Evolutionary conservation across 2,329 filamentous ascomycete genomes (phyloP), one percentile per base, ranked within the genome.

Genomic region (Dactylellina drechsleri): DNA sequence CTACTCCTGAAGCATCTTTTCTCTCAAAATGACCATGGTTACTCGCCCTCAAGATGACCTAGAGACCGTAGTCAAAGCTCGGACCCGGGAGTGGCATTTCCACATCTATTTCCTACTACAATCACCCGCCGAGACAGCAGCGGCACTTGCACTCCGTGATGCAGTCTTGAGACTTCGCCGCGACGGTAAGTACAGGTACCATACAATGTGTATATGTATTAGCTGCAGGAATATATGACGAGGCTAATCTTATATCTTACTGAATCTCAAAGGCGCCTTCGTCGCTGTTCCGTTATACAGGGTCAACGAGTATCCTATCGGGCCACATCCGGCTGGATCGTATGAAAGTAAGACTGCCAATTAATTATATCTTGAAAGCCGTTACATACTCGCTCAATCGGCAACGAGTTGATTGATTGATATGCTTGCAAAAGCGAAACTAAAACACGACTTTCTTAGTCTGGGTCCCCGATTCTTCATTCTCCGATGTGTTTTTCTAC

Each of bases 401-500:
- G 6, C 6, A 10, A 7, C 31, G 2, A 36, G 10, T 36, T 36
- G 31, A 10, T 36, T 10, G 31, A 36, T 36, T 36, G 5, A 36
- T 10, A 36, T 8, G 6, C 6, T 10, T 7, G 31, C 6, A 36
- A 13, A 18, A 23, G 23, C 23, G 36, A 58, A 18, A 13, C 47
- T 59, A 16, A 36, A 16, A 60, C 18, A 62, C 4, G 36, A 13
- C 5, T 52, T 59, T 16, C 18, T 49, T 53, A 67, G 64, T 31
- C 18, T 82, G 81, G 81, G 81, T 81, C 6, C 81, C 81, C 0
- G 81, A 81, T 58, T 80, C 80, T 0, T 81, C 81, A 0, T 82
- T 82, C 45, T 81, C 81, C 0, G 81, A 81, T 43, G 81, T 82
- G 7, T 82, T 81, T 58, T 81, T 81, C 64, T 81, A 81, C 65